phyloP scores from a whole-genome alignment of 352 stramenopile genomes.

The Globisporangium irregulare region DNA sequence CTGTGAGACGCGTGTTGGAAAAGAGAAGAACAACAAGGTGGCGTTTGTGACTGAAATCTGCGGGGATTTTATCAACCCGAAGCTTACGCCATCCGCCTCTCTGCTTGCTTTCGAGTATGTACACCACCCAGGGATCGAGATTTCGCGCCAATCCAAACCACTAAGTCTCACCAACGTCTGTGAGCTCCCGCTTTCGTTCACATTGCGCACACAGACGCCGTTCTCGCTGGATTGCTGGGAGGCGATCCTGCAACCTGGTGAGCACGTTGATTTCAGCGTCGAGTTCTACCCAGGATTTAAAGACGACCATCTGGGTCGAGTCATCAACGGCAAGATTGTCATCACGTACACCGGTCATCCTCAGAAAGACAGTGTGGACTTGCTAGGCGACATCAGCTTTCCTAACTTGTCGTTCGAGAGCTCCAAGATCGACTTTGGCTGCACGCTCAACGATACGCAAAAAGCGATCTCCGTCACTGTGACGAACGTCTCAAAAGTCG shows the following conservation, averaged over 20 bases:
- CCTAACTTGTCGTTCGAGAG: conserved; percentile 93
- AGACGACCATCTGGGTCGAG: conserved; percentile 87
- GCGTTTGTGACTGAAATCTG: conserved; percentile 88
- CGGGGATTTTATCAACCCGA: conserved; percentile 90
- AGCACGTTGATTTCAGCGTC: conserved; percentile 81
- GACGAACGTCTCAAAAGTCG: conserved; percentile 90
- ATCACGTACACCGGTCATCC: conserved; percentile 88
- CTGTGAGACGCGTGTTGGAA: conserved; percentile 90
- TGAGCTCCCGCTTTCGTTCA: conserved; percentile 89
- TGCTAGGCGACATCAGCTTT: conserved; percentile 92
- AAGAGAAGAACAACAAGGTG: conserved; percentile 88
- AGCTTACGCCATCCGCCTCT: conserved; percentile 68
- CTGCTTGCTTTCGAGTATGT: conserved; percentile 88
- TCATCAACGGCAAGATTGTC: conserved; percentile 82
- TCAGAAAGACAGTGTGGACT: conserved; percentile 85
- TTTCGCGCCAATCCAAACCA: conserved; percentile 60
- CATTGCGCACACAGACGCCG: conserved; percentile 84
- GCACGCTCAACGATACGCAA: conserved; percentile 94
- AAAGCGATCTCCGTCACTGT: conserved; percentile 84
- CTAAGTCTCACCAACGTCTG: conserved; percentile 88
- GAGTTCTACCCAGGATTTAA: conserved; percentile 94
- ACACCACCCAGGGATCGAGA: conserved; percentile 66
- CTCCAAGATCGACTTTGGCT: conserved; percentile 91
- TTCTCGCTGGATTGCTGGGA: conserved; percentile 93
- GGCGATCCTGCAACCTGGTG: conserved; percentile 73